Evolutionary conservation across 441 rosid genomes (phyloP).

Genomic region (Euphorbia corollata): DNA sequence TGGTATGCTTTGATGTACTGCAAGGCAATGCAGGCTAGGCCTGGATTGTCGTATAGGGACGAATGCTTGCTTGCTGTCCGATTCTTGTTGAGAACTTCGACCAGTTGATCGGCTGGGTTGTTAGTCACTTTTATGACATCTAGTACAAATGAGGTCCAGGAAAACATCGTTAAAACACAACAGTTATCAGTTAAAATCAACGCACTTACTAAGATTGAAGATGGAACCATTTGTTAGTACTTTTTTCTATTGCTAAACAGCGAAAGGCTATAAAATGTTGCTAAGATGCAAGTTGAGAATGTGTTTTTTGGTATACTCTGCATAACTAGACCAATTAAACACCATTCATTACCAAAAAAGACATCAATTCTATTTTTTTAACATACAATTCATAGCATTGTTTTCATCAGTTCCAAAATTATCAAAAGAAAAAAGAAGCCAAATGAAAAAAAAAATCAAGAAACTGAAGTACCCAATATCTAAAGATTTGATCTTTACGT

Average conservation of each 20-base stretch:
- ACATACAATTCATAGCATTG: no score
- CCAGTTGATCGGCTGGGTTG: conserved; percentile 63
- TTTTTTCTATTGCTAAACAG: neutral
- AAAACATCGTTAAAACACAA: conserved; percentile 12
- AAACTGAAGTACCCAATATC: conserved; percentile 10
- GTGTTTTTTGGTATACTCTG: neutral
- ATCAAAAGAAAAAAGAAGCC: no score
- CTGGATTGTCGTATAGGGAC: conserved; percentile 46
- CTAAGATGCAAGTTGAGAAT: neutral
- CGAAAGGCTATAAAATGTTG: neutral
- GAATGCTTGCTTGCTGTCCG: conserved; percentile 47
- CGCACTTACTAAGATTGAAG: no score
- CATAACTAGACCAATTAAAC: neutral
- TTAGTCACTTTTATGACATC: conserved; percentile 40
- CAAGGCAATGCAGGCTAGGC: conserved; percentile 69
- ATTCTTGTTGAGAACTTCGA: conserved; percentile 36
- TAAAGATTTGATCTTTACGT: neutral
- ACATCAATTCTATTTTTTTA: no score
- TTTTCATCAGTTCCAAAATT: no score
- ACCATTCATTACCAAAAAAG: neutral
- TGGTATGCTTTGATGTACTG: conserved; percentile 63
- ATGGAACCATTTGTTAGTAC: no score
- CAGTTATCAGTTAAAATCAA: neutral
- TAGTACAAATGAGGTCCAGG: conserved; percentile 6
- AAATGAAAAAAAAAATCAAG: neutral